Evolutionary conservation across 2,329 filamentous ascomycete species (phyloP), one percentile per base, ranked within the genome.

Genomic region (Fusarium verticillioides): DNA sequence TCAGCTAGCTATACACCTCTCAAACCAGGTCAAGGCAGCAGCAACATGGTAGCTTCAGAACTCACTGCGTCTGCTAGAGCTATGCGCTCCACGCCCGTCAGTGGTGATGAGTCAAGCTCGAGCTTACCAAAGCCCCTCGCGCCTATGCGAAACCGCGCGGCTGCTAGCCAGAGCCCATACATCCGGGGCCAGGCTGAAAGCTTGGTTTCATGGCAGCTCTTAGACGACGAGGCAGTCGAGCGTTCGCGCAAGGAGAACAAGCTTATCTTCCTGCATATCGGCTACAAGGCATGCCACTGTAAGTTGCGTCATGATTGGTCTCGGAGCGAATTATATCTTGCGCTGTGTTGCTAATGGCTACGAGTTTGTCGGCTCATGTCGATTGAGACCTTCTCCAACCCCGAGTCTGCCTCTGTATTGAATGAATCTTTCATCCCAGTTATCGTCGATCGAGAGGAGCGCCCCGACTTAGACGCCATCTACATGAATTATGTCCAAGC

Each of bases 401-500:
- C 89, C 4, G 91, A 94, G 71, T 92, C 97, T 69, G 95, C 96
- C 21, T 84, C 89, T 30, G 87, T 97, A 64, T 87, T 99, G 40
- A 99, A 98, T 84, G 87, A 92, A 69, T 89, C 90, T 64, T 99
- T 98, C 81, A 90, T 99, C 49, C 96, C 96, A 8, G 91, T 98
- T 81, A 93, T 98, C 77, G 90, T 98, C 78, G 96, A 99, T 82
- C 91, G 95, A 68, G 96, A 99, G 83, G 94, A 97, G 83, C 91
- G 96, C 32, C 96, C 96, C 13, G 95, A 98, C 79, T 91, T 98
- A 73, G 96, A 99, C 79, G 91, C 93, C 70, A 95, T 98, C 73
- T 98, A 98, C 82, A 98, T 98, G 94, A 97, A 97, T 84, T 99
- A 97, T 82, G 92, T 97, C 44, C 95, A 98, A 81, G 96, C 96